Conservation (phyloP, 140 eudicot genomes). For the Oenanthe javanica region DNA sequence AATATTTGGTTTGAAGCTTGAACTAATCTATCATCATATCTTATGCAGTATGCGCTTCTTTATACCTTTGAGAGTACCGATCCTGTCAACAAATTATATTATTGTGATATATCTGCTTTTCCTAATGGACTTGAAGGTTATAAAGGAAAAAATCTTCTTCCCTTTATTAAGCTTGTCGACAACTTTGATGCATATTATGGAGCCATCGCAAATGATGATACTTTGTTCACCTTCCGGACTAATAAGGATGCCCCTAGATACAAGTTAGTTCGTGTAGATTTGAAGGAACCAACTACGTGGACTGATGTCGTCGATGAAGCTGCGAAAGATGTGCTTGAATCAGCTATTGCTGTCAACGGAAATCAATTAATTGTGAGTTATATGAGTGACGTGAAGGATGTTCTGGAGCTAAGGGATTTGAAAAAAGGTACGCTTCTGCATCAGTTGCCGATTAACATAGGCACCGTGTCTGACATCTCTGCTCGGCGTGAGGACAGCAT, state of each 20-base stretch:
- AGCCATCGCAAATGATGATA: slow-evolving; percentile 59
- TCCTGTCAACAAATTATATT: slow-evolving; percentile 65
- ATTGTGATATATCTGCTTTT: slow-evolving; percentile 54
- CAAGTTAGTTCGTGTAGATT: slow-evolving; percentile 72
- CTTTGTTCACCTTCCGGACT: slow-evolving; percentile 73
- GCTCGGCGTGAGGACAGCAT: slow-evolving; percentile 56
- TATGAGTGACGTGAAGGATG: slow-evolving; percentile 77
- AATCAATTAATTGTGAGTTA: slow-evolving; percentile 65
- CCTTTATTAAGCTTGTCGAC: slow-evolving; percentile 72
- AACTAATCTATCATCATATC: not conserved
- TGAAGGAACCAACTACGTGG: slow-evolving; percentile 64
- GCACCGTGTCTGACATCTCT: slow-evolving; percentile 56
- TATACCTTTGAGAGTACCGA: slow-evolving; percentile 55
- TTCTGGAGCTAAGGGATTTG: slow-evolving; percentile 65
- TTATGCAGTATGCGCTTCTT: slow-evolving; percentile 65
- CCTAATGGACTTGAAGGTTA: slow-evolving; percentile 69
- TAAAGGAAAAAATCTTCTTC: slow-evolving; percentile 46
- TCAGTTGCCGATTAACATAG: slow-evolving; percentile 64
- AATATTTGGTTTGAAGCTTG: not conserved
- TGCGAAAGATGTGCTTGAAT: slow-evolving; percentile 69
- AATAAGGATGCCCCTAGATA: slow-evolving; percentile 84
- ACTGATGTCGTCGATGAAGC: slow-evolving; percentile 62
- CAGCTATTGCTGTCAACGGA: slow-evolving; percentile 56
- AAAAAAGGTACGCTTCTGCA: slow-evolving; percentile 58
- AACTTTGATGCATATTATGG: slow-evolving; percentile 58